These are phyloP conservation scores for Alternaria sp. DNA, from an alignment of 2,329 filamentous ascomycete genomes.

Conservation along the genomic window DNA sequence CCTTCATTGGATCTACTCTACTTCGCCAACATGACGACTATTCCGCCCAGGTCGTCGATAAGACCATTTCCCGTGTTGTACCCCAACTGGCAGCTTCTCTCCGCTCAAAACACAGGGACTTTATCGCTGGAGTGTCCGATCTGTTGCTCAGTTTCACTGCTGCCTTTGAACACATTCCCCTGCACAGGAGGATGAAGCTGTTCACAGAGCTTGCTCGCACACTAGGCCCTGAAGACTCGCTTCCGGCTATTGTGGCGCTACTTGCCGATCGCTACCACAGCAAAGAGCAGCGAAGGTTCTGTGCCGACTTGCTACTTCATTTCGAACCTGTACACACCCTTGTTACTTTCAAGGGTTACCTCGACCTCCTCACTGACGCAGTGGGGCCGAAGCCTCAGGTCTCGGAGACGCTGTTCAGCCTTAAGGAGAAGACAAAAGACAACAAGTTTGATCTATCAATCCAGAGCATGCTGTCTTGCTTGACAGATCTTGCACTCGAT, in stretches of 20 bases:
- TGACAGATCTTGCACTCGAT: constrained; percentile 50
- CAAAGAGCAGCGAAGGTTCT: constrained; percentile 79
- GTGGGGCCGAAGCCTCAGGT: constrained; percentile 78
- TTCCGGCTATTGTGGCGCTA: constrained; percentile 88
- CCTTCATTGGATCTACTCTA: constrained; percentile 93
- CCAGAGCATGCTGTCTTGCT: constrained; percentile 50
- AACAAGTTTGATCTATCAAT: constrained; percentile 48
- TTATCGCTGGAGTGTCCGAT: constrained; percentile 84
- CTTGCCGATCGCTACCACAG: constrained; percentile 87
- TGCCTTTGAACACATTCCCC: constrained; percentile 94
- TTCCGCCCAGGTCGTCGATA: constrained; percentile 93
- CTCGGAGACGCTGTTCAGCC: constrained; percentile 75
- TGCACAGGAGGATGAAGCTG: constrained; percentile 81
- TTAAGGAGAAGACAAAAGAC: constrained; percentile 57
- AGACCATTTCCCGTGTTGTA: constrained; percentile 91
- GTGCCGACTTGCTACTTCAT: constrained; percentile 74
- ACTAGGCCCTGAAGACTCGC: constrained; percentile 83
- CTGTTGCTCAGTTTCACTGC: constrained; percentile 95
- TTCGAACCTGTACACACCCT: constrained; percentile 82
- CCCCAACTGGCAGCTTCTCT: constrained; percentile 89
- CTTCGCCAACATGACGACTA: constrained; percentile 95
- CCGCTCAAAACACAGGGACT: constrained; percentile 77
- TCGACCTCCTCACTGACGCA: constrained; percentile 78
- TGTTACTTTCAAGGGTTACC: constrained; percentile 74
- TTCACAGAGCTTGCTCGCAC: constrained; percentile 88